phyloP scores from a whole-genome alignment of 75 land plant species.

The Chamaecyparis obtusa region DNA sequence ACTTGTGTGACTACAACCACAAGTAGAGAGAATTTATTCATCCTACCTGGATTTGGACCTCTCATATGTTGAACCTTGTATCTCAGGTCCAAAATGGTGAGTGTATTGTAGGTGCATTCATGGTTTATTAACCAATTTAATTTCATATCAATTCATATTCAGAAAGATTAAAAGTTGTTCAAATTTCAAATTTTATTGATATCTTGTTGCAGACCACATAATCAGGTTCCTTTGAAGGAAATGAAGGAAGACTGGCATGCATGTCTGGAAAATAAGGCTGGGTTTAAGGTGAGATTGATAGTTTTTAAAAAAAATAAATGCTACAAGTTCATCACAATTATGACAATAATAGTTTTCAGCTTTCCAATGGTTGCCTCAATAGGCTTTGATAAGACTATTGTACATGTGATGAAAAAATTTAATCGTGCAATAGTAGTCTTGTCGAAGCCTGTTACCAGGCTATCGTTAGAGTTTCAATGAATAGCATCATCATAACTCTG shows the following conservation, averaged over 20 bases:
- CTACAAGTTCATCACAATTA: too few relatives aligned
- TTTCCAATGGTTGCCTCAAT: too few relatives aligned
- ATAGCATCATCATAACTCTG: too few relatives aligned
- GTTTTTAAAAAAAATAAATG: too few relatives aligned
- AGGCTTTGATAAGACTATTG: too few relatives aligned
- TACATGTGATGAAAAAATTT: too few relatives aligned
- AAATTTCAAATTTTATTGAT: not conserved
- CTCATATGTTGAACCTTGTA: constrained; percentile 72
- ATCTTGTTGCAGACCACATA: constrained; percentile 69
- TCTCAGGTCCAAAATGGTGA: constrained; percentile 92
- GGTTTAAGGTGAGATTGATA: not conserved
- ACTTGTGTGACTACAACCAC: constrained; percentile 52
- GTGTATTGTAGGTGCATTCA: constrained; percentile 1
- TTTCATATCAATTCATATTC: not conserved
- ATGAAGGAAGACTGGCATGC: constrained; percentile 91
- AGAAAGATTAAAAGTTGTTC: not conserved
- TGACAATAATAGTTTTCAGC: too few relatives aligned
- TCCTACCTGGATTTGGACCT: constrained; percentile 72
- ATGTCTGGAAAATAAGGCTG: constrained; percentile 54
- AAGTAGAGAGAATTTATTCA: constrained; percentile 71
- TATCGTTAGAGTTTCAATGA: too few relatives aligned
- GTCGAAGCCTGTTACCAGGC: too few relatives aligned
- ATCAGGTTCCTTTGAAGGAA: constrained; percentile 80
- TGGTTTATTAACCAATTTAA: not conserved
- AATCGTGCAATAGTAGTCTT: too few relatives aligned